Base-by-base conservation (phyloP, 495 filamentous ascomycete genomes). In the Aspergillus nidulans region DNA sequence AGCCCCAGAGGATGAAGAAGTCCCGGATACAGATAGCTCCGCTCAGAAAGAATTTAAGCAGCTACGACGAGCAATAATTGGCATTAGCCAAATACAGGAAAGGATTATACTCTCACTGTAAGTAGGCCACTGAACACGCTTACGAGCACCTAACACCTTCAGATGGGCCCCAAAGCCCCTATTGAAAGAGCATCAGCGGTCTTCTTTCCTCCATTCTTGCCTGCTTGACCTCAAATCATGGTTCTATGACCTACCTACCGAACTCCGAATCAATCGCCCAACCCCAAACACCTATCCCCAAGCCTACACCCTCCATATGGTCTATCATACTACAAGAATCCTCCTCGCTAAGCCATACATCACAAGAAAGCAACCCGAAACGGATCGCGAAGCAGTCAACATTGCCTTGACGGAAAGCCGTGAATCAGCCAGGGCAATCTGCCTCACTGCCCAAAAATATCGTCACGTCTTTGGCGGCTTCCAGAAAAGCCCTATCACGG, bases 381-480 rank as follows among this genome's bases (percentile, higher is more conserved):
- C 16, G 16, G 15, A 20, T 20, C 20, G 39, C 12, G 39, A 42
- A 9, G 6, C 39, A 42, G 1, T 7, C 16, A 42, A 7, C 6
- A 12, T 19, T 19, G 16, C 8, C 16, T 3, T 16, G 15, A 18
- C 39, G 3, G 20, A 1, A 19, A 42, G 39, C 39, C 39, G 39
- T 16, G 39, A 42, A 3, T 16, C 39, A 8, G 39, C 39, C 4
- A 12, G 39, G 3, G 16, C 6, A 16, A 42, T 42, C 15, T 42
- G 39, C 39, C 3, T 20, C 1, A 3, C 19, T 8, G 23, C 54
- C 6, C 58, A 70, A 39, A 66, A 66, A 36, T 70, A 70, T 39
- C 43, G 65, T 23, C 56, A 64, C 9, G 51, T 38, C 1, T 70
- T 70, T 36, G 63, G 65, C 39, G 61, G 61, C 25, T 70, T 70